Base-by-base conservation (phyloP, 2,329 filamentous ascomycete genomes). In the Beauveria caledonica region DNA sequence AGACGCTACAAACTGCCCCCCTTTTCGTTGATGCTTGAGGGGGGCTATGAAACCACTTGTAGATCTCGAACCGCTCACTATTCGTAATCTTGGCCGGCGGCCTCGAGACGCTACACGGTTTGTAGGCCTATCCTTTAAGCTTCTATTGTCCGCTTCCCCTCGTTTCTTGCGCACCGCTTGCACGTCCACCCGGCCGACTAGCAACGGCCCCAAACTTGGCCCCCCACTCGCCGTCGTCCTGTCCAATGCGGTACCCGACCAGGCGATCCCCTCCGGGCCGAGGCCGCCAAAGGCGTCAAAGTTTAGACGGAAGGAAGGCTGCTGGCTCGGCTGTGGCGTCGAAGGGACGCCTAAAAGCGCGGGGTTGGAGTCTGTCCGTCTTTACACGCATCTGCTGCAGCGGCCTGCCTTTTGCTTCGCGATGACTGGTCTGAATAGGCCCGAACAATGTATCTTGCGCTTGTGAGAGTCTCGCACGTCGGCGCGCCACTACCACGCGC, bases 231-330 rank as follows among this genome's bases (percentile, higher is more conserved):
- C 29, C 33, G 29, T 42, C 29, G 23, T n/a, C 48, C 21, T 42
- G 10, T 15, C 55, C 48, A 25, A 17, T 39, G 29, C 55, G 33
- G 33, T 50, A 58, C 9, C 55, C 55, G 19, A 58, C 33, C 45
- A 58, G 36, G 36, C 46, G 29, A 29, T n/a, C n/a, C 56, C 56
- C 29, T 33, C 10, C 23, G 44, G 23, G n/a, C 7, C 19, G 27
- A 51, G 15, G 45, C 55, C 55, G 33, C 54, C 54, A 40, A 57
- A 57, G 44, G 44, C 54, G 29, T 45, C 55, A 42, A 58, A 58
- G 5, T 19, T 9, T 10, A 40, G 17, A 17, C 21, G 36, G 33
- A 10, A 17, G n/a, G 3, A 13, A 33, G 52, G 13, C 33, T 50
- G 21, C 52, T 50, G 21, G 21, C n/a, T 25, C 2, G 46, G 39